Conservation (phyloP, 805 yeast species). For the Yamadazyma olivae region DNA sequence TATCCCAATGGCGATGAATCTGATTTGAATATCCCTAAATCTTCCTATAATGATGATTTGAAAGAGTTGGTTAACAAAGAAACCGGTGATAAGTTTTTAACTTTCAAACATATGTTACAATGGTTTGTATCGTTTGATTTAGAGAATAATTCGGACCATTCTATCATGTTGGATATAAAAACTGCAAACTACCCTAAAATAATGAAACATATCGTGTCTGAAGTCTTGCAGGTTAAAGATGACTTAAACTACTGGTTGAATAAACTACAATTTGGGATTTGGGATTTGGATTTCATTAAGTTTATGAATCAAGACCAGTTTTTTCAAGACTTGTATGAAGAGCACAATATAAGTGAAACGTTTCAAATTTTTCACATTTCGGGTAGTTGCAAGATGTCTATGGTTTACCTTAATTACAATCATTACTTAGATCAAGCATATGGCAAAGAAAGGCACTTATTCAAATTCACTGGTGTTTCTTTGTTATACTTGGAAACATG, state of each 20-base stretch:
- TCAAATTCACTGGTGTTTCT: constrained; percentile 34
- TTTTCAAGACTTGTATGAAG: constrained; percentile 24
- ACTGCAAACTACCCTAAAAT: constrained; percentile 35
- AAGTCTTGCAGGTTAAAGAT: constrained; percentile 22
- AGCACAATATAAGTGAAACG: constrained; percentile 7
- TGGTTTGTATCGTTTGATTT: constrained; percentile 27
- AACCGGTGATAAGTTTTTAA: constrained; percentile 30
- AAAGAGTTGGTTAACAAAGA: constrained; percentile 27
- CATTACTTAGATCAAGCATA: constrained; percentile 24
- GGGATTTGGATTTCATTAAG: constrained; percentile 38
- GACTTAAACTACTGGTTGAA: constrained; percentile 38
- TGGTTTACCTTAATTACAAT: constrained; percentile 33
- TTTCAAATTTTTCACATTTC: constrained; percentile 38
- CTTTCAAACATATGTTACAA: constrained; percentile 27
- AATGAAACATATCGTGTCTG: constrained; percentile 25
- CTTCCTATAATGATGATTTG: constrained; percentile 26
- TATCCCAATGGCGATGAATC: constrained; percentile 33
- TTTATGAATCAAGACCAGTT: constrained; percentile 37
- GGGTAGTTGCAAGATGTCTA: constrained; percentile 29
- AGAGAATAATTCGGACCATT: constrained; percentile 10
- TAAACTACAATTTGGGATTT: constrained; percentile 36
- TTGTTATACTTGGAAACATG: constrained; percentile 36
- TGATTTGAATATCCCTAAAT: constrained; percentile 30
- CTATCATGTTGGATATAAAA: constrained; percentile 40
- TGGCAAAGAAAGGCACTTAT: constrained; percentile 20